Conservation (phyloP, 1,139 yeast genomes). For the Debaryomyces robertsiae region DNA sequence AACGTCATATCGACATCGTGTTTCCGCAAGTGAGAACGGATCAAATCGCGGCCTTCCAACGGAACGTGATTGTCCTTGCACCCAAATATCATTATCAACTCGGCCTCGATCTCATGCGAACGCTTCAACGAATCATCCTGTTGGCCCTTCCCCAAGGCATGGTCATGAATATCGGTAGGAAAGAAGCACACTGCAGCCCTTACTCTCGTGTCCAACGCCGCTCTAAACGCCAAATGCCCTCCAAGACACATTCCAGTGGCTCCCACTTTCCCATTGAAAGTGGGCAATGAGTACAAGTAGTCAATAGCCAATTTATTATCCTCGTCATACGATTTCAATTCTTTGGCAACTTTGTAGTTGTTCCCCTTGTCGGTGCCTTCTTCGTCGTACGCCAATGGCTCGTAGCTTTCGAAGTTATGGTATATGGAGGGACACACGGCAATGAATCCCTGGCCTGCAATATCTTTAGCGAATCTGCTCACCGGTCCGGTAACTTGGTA, state of each 20-base stretch:
- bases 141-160: conserved; percentile 61
- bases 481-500: conserved; percentile 85
- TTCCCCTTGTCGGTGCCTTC: conserved; percentile 81
- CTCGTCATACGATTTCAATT: conserved; percentile 73
- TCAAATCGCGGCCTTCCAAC: conserved; percentile 72
- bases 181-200: conserved; percentile 74
- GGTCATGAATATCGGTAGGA: conserved; percentile 78
- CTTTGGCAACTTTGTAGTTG: conserved; percentile 64
- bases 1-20: conserved; percentile 66
- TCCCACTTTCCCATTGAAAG: conserved; percentile 75
- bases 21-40: conserved; percentile 62
- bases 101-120: conserved; percentile 57
- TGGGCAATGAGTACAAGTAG: conserved; percentile 55
- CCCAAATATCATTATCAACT: conserved; percentile 71
- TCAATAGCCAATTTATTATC: conserved; percentile 68
- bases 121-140: conserved; percentile 67
- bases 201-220: conserved; percentile 66
- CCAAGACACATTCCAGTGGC: conserved; percentile 90
- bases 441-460: conserved; percentile 79
- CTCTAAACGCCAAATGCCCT: conserved; percentile 79
- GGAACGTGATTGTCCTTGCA: conserved; percentile 83
- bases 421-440: conserved; percentile 79
- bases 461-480: conserved; percentile 71
- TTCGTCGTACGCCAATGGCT: conserved; percentile 68
- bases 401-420: conserved; percentile 68